Base-by-base conservation (phyloP, 768 basidiomycete species). In the Galerina sulciceps region DNA sequence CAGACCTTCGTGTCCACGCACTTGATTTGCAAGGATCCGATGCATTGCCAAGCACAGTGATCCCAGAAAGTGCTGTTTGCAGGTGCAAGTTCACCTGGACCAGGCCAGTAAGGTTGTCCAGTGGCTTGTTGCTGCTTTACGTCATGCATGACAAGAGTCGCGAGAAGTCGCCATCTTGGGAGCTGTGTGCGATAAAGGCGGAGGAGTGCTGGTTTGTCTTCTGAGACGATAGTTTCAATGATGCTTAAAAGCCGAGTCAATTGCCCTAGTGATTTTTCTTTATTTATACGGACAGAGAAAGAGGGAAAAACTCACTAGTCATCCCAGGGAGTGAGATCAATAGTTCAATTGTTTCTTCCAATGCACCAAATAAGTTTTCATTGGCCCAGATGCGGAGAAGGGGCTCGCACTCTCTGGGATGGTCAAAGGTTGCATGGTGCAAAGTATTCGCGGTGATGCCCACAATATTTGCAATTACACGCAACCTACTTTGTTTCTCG, bases 341-440 rank as follows among this genome's bases (percentile, higher is more conserved):
- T 17, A 34, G 14, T 6, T 47, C 46, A 10, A 47, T 34, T 6
- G 10, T 47, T 17, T 47, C 46, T 36, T 56, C 46, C 8, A 48
- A 6, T 14, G 55, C 45, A 6, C 45, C 55, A 38, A 56, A 48
- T 13, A 40, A 40, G 31, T 48, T 48, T 40, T 56, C 55, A 17
- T 56, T 56, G 35, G 45, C 45, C 55, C 46, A 56, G n/a, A 56
- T 56, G 44, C 46, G 45, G 23, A 56, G n/a, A 4, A 56, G 35
- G 4, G 45, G 34, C 20, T 50, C 55, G 37, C 45, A 48, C 18
- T 57, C 55, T 18, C 10, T 42, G 14, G 37, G 46, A 41, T 57
- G 18, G 5, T 57, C 18, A 5, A 49, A 40, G 2, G 13, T 38
- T 14, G 47, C 37, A 26, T 49, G 10, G 40, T 41, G 45, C 37